Evolutionary conservation across 2,329 filamentous ascomycete species (phyloP), one percentile per base, ranked within the genome.

Genomic region (Xylariomycetidae sp.): DNA sequence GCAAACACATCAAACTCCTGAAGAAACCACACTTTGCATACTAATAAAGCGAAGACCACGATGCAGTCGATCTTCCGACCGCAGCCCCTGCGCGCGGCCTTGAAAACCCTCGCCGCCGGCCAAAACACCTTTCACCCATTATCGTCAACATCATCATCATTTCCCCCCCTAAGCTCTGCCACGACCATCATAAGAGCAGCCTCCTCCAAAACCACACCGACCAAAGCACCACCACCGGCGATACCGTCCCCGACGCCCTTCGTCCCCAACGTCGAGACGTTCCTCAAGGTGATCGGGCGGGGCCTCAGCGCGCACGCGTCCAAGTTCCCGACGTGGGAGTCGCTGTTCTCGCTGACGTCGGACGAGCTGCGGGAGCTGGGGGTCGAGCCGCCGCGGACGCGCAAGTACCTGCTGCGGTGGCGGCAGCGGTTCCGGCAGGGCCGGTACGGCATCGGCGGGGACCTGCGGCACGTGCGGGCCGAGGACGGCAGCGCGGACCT

Each of bases 311-410:
- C 84, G 55, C 87, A 96, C 67, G 77, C 84, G 30, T 71, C 77
- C 62, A 97, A 97, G 62, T 87, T 98, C 50, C 80, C 85, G 3
- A 82, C 84, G 9, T 97, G 92, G 92, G 84, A 92, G 33, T 77
- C 86, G 5, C 78, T 98, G 28, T 97, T 97, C 72, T 81, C 81
- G 28, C 71, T 92, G 44, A 81, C 78, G 15, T 88, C 86, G 13
- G 60, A 71, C 27, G 81, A 97, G 62, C 72, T 98, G 46, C 80
- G 81, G 46, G 82, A 90, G 49, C 72, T 92, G 13, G 90, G 92
- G 36, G 73, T 97, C 42, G 90, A 97, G 58, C 88, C 88, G 11
- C 76, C 90, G 13, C 82, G 90, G 27, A 77, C 79, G 46, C 77
- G 92, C 42, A 74, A 82, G 37, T 98, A 97, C 56, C 74, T 98